Conservation (phyloP, 495 filamentous ascomycete species). For the Haplographium delicatum region DNA sequence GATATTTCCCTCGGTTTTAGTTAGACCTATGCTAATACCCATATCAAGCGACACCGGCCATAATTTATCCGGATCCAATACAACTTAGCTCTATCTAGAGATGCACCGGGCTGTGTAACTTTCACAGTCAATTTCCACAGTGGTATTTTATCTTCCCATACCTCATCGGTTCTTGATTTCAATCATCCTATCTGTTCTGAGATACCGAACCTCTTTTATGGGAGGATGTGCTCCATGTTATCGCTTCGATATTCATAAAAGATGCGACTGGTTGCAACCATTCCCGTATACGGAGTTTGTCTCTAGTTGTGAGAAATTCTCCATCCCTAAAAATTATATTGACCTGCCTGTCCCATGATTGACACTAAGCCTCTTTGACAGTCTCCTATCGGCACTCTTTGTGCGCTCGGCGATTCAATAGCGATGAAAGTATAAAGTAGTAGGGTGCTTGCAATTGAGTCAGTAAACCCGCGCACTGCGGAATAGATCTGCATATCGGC, state of each 20-base stretch:
- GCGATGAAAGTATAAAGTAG: conserved; percentile 1
- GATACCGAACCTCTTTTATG: conserved; percentile 3
- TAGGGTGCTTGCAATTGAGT: neutral
- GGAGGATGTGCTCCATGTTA: conserved; percentile 5
- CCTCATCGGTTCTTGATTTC: conserved; percentile 10
- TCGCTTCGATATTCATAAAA: conserved; percentile 4
- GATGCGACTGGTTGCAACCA: conserved; percentile 10
- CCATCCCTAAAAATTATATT: conserved; percentile 17
- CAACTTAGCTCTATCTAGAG: neutral
- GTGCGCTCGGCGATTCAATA: conserved; percentile 14
- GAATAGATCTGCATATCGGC: conserved; percentile 16
- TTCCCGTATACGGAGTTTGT: neutral
- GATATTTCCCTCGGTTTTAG: too few species aligned
- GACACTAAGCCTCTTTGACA: conserved; percentile 3
- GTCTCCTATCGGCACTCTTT: conserved; percentile 7
- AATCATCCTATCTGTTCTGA: conserved; percentile 1
- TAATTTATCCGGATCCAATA: too few species aligned
- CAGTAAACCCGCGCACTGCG: conserved; percentile 6
- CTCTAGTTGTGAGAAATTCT: neutral
- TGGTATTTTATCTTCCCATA: conserved; percentile 4
- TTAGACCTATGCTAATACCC: too few species aligned
- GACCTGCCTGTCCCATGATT: conserved; percentile 11
- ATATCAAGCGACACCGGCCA: too few species aligned
- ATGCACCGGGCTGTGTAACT: neutral
- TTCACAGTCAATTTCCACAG: conserved; percentile 7